These are phyloP conservation scores for Platanthera zijinensis DNA, from an alignment of 106 monocot genomes.

Conservation along the genomic window DNA sequence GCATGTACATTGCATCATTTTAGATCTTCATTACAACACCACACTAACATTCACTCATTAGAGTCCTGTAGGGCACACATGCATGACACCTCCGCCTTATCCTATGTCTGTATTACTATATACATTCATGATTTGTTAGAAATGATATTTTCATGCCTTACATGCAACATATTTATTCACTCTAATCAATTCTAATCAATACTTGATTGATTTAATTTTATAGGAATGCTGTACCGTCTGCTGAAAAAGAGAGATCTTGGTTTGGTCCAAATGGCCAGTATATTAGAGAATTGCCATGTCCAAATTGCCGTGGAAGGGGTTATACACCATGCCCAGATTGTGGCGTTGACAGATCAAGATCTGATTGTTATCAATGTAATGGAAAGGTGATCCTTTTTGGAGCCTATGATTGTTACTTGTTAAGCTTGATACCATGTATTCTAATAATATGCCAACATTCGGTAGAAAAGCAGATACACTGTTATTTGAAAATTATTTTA, in stretches of 20 bases:
- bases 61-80: too few species aligned
- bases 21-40: too few species aligned
- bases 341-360: constrained; percentile 74
- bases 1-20: too few species aligned
- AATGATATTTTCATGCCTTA: background rate
- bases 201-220: constrained; percentile 10
- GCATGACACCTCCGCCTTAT: too few species aligned
- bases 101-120: background rate
- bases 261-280: constrained; percentile 97
- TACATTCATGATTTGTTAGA: background rate
- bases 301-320: constrained; percentile 87
- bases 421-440: background rate
- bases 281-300: constrained; percentile 91
- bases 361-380: constrained; percentile 68
- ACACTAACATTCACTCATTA: too few species aligned
- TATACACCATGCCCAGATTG: constrained; percentile 86
- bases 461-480: background rate
- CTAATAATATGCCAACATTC: background rate
- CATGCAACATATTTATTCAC: background rate
- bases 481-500: background rate
- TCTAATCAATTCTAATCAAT: background rate
- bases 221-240: constrained; percentile 32
- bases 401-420: background rate
- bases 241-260: constrained; percentile 73
- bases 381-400: constrained; percentile 53